Base-by-base conservation (phyloP, 2,329 filamentous ascomycete species). In the Peltaster fructicola region DNA sequence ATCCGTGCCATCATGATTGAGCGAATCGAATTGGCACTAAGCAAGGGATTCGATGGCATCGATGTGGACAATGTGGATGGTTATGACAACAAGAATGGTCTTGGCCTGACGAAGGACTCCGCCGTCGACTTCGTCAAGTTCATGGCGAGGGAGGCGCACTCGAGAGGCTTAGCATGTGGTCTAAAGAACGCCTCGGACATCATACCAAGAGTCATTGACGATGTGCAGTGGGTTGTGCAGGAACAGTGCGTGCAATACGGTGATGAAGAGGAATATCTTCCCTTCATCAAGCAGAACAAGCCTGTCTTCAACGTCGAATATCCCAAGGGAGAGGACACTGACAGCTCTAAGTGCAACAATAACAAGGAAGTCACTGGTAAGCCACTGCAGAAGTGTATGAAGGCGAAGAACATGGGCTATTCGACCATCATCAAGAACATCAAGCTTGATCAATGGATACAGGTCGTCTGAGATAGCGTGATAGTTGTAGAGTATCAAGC, bases 241-340 rank as follows among this genome's bases (percentile, higher is more conserved):
- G 74, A 79, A 53, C 63, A 77, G 49, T 79, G 74, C 43, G 57
- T 61, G 9, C 37, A 71, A 42, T 66, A 65, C 37, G 30, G 50
- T 4, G 71, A 78, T 43, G 77, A 73, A 41, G 50, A 52, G 17
- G 58, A 49, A 2, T 77, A 68, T 43, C 47, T 52, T 2, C 47
- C 59, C 3, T 77, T 77, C 39, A 60, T 72, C 28, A 38, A 58
- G 7, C 61, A 60, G 5, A 55, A 57, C 15, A 77, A 78, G 46
- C 72, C 73, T 2, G 73, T 79, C 15, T 77, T 78, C 44, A 66
- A 77, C 42, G 74, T 79, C 33, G 74, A 79, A 51, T 79, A 79
- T 39, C 69, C 69, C 3, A 53, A 61, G 20, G n/a, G n/a, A n/a
- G n/a, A n/a, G n/a, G n/a, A n/a, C n/a, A n/a, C n/a, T n/a, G n/a